These are phyloP conservation scores for Komagataella populi DNA, from an alignment of 805 yeast species.

Conservation along the genomic window DNA sequence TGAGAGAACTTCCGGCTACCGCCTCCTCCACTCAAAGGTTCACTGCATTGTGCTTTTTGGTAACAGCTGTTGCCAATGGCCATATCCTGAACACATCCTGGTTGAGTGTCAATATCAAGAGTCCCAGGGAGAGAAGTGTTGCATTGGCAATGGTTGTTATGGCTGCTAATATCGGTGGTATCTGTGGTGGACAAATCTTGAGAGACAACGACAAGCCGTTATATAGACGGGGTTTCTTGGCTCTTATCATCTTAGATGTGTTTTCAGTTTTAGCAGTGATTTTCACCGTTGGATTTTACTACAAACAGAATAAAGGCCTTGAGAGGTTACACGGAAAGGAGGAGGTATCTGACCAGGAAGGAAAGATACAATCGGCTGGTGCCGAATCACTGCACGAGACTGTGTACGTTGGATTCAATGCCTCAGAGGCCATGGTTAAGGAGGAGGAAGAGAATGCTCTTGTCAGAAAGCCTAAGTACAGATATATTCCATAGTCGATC, in stretches of 20 bases:
- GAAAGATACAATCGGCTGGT: not conserved
- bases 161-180: slow-evolving; percentile 11
- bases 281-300: not conserved
- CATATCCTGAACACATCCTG: slow-evolving; percentile 8
- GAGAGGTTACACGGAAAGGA: not conserved
- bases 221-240: slow-evolving; percentile 6
- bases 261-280: not conserved
- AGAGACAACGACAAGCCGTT: slow-evolving; percentile 7
- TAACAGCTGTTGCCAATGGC: not conserved
- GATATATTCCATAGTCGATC: not conserved
- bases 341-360: not conserved
- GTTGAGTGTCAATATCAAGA: slow-evolving; percentile 5
- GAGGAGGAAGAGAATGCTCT: not conserved
- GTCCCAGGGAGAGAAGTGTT: slow-evolving; percentile 7
- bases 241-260: slow-evolving; percentile 2
- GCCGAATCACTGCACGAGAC: not conserved
- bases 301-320: not conserved
- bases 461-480: not conserved
- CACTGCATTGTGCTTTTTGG: not conserved
- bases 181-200: slow-evolving; percentile 9
- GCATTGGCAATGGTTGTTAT: slow-evolving; percentile 7
- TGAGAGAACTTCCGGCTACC: not conserved
- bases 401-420: not conserved
- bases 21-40: not conserved
- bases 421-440: not conserved